Percentiles rank a stretch among this genome's conserved stretches.
Conservation (phyloP, 1,284 basidiomycete species). For the Somion occarium region DNA sequence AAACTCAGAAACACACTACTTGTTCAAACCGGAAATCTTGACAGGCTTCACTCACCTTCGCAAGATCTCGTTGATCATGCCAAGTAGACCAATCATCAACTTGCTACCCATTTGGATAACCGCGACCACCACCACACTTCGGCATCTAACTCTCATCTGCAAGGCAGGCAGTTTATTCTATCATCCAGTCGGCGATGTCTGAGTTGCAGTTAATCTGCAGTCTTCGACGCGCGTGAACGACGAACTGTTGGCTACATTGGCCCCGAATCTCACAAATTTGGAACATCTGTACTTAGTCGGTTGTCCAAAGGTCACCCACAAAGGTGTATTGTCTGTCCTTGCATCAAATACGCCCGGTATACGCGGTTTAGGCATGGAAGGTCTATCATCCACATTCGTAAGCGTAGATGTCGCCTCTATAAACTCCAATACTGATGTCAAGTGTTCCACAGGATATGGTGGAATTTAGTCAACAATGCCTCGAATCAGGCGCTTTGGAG, state of each 20-base stretch:
- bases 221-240: constrained; percentile 55
- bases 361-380: constrained; percentile 52
- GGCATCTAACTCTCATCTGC: constrained; percentile 59
- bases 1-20: constrained; percentile 54
- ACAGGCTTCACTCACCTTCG: constrained; percentile 34
- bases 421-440: not conserved
- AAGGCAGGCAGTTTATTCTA: constrained; percentile 38
- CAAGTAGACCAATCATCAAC: constrained; percentile 46
- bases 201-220: constrained; percentile 30
- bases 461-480: constrained; percentile 38
- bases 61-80: constrained; percentile 67
- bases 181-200: not conserved
- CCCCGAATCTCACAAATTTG: constrained; percentile 39
- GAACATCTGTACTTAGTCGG: constrained; percentile 57
- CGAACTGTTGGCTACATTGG: constrained; percentile 42
- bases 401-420: constrained; percentile 18
- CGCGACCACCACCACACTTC: constrained; percentile 38
- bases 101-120: constrained; percentile 48
- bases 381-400: constrained; percentile 59
- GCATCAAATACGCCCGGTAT: constrained; percentile 41
- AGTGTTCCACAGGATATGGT: constrained; percentile 41
- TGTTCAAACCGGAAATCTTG: constrained; percentile 50
- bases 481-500: constrained; percentile 30
- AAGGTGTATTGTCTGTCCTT: constrained; percentile 48
- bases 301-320: constrained; percentile 63